Base-by-base conservation (phyloP, 2,329 filamentous ascomycete genomes). In the Huntiella bhutanensis region DNA sequence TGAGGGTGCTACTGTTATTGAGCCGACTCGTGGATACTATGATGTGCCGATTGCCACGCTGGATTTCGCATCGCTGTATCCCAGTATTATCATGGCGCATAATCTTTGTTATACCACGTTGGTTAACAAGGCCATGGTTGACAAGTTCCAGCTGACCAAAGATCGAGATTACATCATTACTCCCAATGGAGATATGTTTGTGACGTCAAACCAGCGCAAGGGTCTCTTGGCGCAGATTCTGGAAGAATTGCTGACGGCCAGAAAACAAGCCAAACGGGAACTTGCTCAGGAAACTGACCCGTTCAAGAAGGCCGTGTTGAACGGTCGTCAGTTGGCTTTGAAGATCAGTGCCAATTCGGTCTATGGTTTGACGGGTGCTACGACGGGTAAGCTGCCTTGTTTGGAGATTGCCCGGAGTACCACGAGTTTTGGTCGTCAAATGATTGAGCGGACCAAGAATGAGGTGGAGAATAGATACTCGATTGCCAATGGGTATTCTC, bases 361-460 rank as follows among this genome's bases (percentile, higher is more conserved):
- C 22, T 98, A 98, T 63, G 91, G 91, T 67, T 68, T 98, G 52
- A 98, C 91, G 5, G 91, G 91, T 63, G 92, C 91, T 2, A 96
- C 87, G 1, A 86, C 86, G 32, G 91, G 91, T 57, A 98, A 98
- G 59, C 69, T 98, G 36, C 91, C 91, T 0, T 98, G 91, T 68
- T 68, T 98, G 49, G 77, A 82, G 36, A 96, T 98, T 60, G 91
- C 91, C 51, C 93, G 86, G 66, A 94, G 86, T 63, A 96, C 91
- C 11, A 98, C 91, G 1, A 86, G 82, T 66, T 98, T 94, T 57
- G 91, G 91, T 54, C 84, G 91, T 55, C 82, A 95, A 59, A 98
- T 98, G 91, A 98, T 98, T 66, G 88, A 96, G 62, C 91, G 80
- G 64, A 96, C 91, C 1, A 96, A 94, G 62, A 73, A 81, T n/a